phyloP scores from a whole-genome alignment of 2,329 filamentous ascomycete species.

The Epichloe scottii region DNA sequence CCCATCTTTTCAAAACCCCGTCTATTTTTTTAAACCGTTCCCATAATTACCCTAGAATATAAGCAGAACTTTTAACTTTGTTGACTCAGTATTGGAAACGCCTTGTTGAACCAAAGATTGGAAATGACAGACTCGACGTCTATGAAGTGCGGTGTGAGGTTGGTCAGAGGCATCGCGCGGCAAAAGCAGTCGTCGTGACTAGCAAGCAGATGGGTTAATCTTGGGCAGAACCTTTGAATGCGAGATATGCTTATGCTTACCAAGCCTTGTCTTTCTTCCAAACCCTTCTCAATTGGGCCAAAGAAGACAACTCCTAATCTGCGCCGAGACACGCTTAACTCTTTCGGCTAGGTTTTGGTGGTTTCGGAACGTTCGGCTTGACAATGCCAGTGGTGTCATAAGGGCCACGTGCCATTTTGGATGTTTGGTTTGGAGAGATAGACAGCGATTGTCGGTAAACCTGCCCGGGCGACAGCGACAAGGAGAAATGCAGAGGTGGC shows the following conservation, averaged over 20 bases:
- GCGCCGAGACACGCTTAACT: background rate
- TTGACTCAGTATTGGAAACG: background rate
- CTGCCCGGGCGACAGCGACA: background rate
- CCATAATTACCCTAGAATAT: background rate
- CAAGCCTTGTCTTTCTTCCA: background rate
- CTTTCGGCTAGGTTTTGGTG: constrained; percentile 17
- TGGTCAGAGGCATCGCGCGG: constrained; percentile 8
- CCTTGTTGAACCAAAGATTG: background rate
- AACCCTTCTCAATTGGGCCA: background rate
- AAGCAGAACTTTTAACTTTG: too few relatives aligned
- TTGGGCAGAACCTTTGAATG: background rate
- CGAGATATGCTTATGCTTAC: background rate
- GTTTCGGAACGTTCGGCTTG: constrained; percentile 24
- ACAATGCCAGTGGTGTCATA: constrained; percentile 26
- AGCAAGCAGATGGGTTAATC: background rate
- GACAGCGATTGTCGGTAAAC: background rate
- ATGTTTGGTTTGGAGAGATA: background rate
- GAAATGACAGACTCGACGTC: background rate
- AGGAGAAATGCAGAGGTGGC: background rate
- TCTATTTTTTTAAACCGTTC: constrained; percentile 3
- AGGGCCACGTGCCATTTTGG: constrained; percentile 22
- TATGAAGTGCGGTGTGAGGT: background rate
- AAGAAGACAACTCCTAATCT: background rate
- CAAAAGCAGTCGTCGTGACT: background rate
- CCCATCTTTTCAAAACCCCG: background rate